Evolutionary conservation across 176 grass and related monocot genomes (phyloP), one percentile per base, ranked within the genome.

Genomic region (Carex cristatella): DNA sequence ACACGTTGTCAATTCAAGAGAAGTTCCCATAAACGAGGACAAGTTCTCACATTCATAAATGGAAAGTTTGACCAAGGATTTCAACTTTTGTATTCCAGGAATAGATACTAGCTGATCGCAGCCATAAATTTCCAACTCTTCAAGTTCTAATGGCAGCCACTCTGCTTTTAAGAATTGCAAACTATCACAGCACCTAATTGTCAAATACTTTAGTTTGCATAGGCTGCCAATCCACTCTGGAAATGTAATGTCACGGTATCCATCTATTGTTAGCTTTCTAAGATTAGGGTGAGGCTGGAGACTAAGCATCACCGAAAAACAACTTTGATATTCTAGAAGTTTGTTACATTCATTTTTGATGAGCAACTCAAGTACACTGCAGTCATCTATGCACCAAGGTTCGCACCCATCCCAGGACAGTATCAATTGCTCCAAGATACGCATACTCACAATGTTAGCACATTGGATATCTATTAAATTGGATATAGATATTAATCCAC

Each of bases 121-220:
- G 0, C 23, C 0, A 23, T 23, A 23, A 23, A 23, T 23, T 23
- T 23, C 0, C 23, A 23, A 23, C 23, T 0, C 32, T 68, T 68
- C 28, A 68, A 68, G 31, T 30, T 37, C 65, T 14, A 15, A 33
- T 38, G 65, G 65, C 1, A 68, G 33, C 0, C 0, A 69, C 4
- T 40, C 12, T 69, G 31, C 66, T 38, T 4, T 6, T 40, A 69
- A 2, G 14, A 69, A 15, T 6, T 69, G 33, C 66, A 69, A 40
- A 69, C 5, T 69, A 7, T 15, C 0, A 16, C 66, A 69, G 0
- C 0, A 0, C 0, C 0, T 2, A 1, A 0, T 15, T 40, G 0
- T 7, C 5, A 69, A 69, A 14, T 8, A 40, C 31, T 37, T 69
- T 0, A 67, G 12, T 37, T 68, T 68, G 32, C 35, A 2, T 15